Conservation (phyloP, 2,329 filamentous ascomycete species). For the Pseudovirgaria hyperparasitica region DNA sequence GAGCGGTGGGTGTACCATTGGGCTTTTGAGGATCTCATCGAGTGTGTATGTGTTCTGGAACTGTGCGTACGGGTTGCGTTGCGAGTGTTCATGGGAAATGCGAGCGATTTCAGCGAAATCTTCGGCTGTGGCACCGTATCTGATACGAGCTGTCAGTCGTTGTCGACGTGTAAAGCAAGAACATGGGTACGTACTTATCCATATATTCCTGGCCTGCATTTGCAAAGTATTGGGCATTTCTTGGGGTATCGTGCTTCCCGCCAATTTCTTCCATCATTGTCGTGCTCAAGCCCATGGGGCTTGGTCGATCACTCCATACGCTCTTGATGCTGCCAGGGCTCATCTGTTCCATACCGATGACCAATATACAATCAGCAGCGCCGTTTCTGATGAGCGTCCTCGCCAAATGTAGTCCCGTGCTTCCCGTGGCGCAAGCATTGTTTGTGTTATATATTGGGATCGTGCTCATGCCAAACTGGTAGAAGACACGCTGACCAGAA, state of each 20-base stretch:
- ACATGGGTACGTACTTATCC: conserved; percentile 50
- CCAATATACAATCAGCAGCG: conserved; percentile 73
- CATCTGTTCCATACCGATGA: conserved; percentile 97
- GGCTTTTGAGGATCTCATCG: conserved; percentile 63
- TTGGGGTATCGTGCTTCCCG: conserved; percentile 66
- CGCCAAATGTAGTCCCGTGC: conserved; percentile 72
- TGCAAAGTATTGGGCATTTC: conserved; percentile 84
- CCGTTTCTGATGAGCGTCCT: conserved; percentile 66
- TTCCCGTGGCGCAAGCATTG: conserved; percentile 93
- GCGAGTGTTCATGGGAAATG: conserved; percentile 80
- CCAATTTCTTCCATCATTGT: conserved; percentile 74
- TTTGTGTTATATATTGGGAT: conserved; percentile 97
- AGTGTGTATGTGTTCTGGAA: conserved; percentile 82
- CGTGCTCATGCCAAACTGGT: conserved; percentile 89
- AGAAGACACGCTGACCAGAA: conserved; percentile 89
- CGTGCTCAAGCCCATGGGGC: conserved; percentile 58
- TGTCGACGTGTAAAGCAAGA: background rate
- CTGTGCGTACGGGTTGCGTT: conserved; percentile 86
- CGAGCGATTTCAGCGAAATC: conserved; percentile 92
- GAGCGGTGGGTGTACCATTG: conserved; percentile 70
- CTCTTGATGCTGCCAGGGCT: conserved; percentile 70
- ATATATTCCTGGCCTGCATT: conserved; percentile 91
- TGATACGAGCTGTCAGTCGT: conserved; percentile 16
- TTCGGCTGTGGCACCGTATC: conserved; percentile 65
- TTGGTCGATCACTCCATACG: conserved; percentile 70